Evolutionary conservation across 2,329 filamentous ascomycete genomes (phyloP).

Genomic region (Penicillium sp.): DNA sequence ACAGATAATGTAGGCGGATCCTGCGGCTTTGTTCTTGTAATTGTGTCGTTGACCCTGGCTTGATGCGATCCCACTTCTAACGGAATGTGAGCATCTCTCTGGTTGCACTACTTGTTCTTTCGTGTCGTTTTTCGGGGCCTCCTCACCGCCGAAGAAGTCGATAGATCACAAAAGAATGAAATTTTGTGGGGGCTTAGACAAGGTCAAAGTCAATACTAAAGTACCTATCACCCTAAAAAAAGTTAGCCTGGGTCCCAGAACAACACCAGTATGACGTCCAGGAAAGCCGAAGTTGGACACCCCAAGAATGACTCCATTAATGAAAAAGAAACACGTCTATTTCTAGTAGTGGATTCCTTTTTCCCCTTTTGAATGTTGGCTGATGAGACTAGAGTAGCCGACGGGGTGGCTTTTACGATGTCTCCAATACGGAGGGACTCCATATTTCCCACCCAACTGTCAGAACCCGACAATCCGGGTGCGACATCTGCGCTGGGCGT

Average conservation of each 20-base stretch:
- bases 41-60: background rate
- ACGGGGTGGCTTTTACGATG: background rate
- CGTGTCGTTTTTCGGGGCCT: background rate
- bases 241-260: background rate
- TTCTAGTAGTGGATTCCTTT: constrained; percentile 10
- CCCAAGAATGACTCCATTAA: background rate
- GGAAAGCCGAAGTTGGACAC: background rate
- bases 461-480: constrained; percentile 35
- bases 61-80: background rate
- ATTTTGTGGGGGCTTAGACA: background rate
- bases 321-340: constrained; percentile 1
- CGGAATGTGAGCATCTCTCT: constrained; percentile 9
- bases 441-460: constrained; percentile 22
- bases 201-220: background rate
- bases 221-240: background rate
- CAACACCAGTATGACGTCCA: background rate
- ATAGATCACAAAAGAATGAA: constrained; percentile 3
- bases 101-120: background rate
- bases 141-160: background rate
- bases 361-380: background rate
- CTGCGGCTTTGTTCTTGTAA: background rate
- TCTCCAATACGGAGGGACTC: background rate
- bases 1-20: background rate
- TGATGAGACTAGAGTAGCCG: background rate
- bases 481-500: constrained; percentile 24